Conservation (phyloP, 2,329 filamentous ascomycete genomes). For the Trichoderma oligosporum region DNA sequence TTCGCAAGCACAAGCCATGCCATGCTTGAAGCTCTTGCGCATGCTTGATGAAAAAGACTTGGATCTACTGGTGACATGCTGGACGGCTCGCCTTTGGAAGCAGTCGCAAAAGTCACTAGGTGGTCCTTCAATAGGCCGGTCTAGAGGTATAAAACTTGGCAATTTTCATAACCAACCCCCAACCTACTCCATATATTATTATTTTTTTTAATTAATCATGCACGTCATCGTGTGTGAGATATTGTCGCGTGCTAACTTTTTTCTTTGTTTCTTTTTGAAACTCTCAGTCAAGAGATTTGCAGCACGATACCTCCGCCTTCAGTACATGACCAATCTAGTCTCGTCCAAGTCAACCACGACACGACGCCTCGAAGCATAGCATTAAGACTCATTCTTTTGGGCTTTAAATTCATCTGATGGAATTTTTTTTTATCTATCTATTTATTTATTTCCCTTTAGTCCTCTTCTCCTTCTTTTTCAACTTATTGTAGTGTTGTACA, state of each 20-base stretch:
- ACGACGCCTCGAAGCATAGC: constrained; percentile 11
- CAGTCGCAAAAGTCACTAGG: constrained; percentile 5
- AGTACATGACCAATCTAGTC: constrained; percentile 14
- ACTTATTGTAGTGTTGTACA: neutral
- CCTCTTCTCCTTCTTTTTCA: neutral
- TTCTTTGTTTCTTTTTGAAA: neutral
- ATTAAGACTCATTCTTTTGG: neutral
- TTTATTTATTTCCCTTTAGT: neutral
- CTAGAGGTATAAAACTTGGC: constrained; percentile 11
- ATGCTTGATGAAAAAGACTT: constrained; percentile 13
- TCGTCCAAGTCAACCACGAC: constrained; percentile 11
- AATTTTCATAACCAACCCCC: neutral
- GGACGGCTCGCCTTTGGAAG: constrained; percentile 13
- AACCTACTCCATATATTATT: neutral
- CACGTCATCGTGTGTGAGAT: constrained; percentile 9
- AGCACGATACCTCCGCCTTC: constrained; percentile 13
- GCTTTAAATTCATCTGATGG: neutral
- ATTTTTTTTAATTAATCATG: neutral
- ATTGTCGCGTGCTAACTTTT: constrained; percentile 6
- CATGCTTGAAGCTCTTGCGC: constrained; percentile 10
- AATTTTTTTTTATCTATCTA: neutral
- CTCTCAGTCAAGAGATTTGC: constrained; percentile 15
- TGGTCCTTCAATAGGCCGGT: neutral
- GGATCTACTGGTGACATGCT: constrained; percentile 15
- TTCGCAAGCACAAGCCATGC: neutral